phyloP scores from a whole-genome alignment of 345 rosid species.

The Populus deltoides region DNA sequence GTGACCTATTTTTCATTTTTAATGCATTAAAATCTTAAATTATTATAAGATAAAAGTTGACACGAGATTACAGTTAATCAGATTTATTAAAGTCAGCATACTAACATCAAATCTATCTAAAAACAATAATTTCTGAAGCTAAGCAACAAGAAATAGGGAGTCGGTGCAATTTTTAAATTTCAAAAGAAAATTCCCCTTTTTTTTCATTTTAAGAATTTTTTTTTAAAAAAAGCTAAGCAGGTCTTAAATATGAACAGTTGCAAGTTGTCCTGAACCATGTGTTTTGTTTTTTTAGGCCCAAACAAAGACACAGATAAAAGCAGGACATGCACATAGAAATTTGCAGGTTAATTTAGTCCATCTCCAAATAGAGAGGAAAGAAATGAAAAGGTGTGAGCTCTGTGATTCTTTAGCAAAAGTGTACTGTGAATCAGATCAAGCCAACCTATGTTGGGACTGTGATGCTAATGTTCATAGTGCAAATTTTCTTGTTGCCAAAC shows the following conservation, averaged over 20 bases:
- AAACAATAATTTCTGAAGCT: too few species aligned
- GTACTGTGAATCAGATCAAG: slow-evolving; percentile 27
- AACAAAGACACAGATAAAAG: slow-evolving; percentile 5
- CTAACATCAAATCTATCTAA: too few species aligned
- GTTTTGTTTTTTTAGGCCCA: slow-evolving; percentile 15
- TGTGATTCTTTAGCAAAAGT: slow-evolving; percentile 19
- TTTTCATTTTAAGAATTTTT: too few species aligned
- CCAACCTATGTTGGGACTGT: slow-evolving; percentile 26
- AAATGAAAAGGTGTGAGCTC: slow-evolving; percentile 25
- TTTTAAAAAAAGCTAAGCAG: too few species aligned
- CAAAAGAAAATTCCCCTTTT: too few species aligned
- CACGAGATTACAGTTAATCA: too few species aligned
- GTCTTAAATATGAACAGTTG: slow-evolving; percentile 10
- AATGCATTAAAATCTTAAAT: too few species aligned
- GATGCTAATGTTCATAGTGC: slow-evolving; percentile 26
- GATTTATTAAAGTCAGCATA: too few species aligned
- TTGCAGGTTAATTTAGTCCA: not conserved
- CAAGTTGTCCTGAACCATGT: slow-evolving; percentile 31
- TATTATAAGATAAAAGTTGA: too few species aligned
- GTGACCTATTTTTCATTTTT: too few species aligned
- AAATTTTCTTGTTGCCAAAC: slow-evolving; percentile 27
- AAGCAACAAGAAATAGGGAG: too few species aligned
- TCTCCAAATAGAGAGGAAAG: not conserved
- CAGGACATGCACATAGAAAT: not conserved
- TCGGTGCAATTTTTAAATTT: too few species aligned